Conservation (phyloP, 2,329 filamentous ascomycete species). For the Polytolypa hystricis region DNA sequence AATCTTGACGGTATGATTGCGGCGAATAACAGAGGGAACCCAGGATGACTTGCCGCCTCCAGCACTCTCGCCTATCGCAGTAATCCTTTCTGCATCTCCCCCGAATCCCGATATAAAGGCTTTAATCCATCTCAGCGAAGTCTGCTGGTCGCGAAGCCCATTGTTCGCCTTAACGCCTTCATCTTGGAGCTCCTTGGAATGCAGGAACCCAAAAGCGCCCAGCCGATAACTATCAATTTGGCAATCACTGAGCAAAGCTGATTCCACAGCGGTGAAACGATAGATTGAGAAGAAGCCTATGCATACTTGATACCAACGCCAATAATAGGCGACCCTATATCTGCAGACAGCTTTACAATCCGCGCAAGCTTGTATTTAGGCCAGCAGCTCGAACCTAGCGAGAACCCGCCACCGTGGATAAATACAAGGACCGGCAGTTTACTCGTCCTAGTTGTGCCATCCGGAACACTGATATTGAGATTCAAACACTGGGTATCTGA, state of each 20-base stretch:
- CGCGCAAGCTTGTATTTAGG: conserved; percentile 40
- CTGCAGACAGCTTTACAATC: conserved; percentile 35
- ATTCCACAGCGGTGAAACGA: not conserved
- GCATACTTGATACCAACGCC: conserved; percentile 36
- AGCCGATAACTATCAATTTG: conserved; percentile 36
- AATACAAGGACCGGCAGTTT: conserved; percentile 43
- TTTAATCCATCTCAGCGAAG: conserved; percentile 28
- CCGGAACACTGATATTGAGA: conserved; percentile 41
- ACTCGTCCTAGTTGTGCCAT: conserved; percentile 13
- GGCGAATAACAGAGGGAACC: conserved; percentile 6
- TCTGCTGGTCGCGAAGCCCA: conserved; percentile 37
- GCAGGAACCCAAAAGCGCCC: conserved; percentile 35
- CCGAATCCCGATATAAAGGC: conserved; percentile 31
- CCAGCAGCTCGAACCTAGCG: conserved; percentile 41
- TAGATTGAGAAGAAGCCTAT: too few relatives aligned
- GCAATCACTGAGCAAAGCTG: conserved; percentile 7
- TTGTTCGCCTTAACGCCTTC: conserved; percentile 37
- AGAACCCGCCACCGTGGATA: conserved; percentile 43
- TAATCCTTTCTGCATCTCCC: conserved; percentile 29
- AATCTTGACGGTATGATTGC: too few relatives aligned
- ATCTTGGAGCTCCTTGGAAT: conserved; percentile 37
- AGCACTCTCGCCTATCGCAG: conserved; percentile 38
- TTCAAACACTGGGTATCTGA: conserved; percentile 43
- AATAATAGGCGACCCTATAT: conserved; percentile 37
- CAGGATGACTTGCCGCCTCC: conserved; percentile 19